Conservation (phyloP, 1,284 basidiomycete genomes). For the Earliella scabrosa region DNA sequence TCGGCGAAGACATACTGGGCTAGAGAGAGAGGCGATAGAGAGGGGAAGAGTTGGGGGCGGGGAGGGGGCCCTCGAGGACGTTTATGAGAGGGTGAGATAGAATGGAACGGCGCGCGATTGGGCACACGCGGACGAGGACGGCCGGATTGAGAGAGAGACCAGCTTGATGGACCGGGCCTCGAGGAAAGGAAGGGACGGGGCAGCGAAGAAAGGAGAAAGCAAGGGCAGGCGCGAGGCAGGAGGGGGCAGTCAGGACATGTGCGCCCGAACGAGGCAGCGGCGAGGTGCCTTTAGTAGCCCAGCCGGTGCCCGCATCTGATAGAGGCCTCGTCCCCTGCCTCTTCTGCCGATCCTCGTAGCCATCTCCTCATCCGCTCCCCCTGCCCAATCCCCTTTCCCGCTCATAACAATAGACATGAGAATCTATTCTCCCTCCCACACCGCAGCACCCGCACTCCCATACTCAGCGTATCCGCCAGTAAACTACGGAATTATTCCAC, state of each 20-base stretch:
- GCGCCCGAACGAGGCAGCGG: constrained; percentile 13
- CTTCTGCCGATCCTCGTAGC: constrained; percentile 7
- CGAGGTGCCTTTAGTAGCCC: constrained; percentile 17
- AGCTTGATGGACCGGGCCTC: constrained; percentile 18
- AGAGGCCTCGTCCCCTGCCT: constrained; percentile 2
- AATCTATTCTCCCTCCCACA: constrained; percentile 6
- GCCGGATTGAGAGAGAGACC: constrained; percentile 9
- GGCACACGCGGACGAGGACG: constrained; percentile 11
- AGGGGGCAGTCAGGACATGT: constrained; percentile 22
- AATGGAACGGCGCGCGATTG: constrained; percentile 13
- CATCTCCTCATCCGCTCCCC: neutral
- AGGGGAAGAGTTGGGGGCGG: constrained; percentile 3
- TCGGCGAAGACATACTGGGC: constrained; percentile 20
- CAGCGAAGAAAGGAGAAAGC: constrained; percentile 8
- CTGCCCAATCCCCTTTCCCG: neutral
- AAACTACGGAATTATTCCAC: constrained; percentile 69
- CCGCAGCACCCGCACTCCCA: neutral
- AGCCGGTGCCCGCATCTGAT: constrained; percentile 11
- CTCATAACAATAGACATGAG: constrained; percentile 20
- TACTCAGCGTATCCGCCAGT: constrained; percentile 66
- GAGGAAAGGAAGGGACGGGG: constrained; percentile 13
- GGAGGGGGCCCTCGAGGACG: constrained; percentile 5
- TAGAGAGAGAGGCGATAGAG: constrained; percentile 13
- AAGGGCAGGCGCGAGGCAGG: constrained; percentile 2
- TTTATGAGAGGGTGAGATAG: constrained; percentile 20